A percentile compares a stretch with the other conserved stretches of the same genome.
phyloP scores from a whole-genome alignment of 2,329 filamentous ascomycete genomes.

The Epicoccum sorghinum region DNA sequence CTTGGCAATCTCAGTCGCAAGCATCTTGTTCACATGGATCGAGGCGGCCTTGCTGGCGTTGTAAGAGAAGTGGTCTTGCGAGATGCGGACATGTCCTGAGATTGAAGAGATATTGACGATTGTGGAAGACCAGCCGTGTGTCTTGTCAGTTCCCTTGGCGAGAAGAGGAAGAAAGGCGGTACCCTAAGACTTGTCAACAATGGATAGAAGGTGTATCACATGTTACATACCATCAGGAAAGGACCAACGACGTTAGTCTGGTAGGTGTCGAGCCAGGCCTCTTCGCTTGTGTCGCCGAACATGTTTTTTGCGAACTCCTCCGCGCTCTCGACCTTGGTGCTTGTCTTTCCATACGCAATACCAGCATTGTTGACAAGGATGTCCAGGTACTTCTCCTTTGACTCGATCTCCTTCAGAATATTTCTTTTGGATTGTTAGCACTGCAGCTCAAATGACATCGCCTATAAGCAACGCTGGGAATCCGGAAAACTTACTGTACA shows the following conservation, averaged over 20 bases:
- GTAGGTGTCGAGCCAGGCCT: conserved; percentile 55
- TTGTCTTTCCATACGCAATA: conserved; percentile 48
- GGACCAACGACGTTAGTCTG: conserved; percentile 56
- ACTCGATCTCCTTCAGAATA: conserved; percentile 52
- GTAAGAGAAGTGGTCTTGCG: conserved; percentile 56
- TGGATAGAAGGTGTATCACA: not conserved
- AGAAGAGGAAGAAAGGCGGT: conserved; percentile 55
- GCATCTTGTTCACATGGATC: conserved; percentile 62
- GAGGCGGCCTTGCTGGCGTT: conserved; percentile 58
- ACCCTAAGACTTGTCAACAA: conserved; percentile 20
- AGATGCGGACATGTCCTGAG: conserved; percentile 53
- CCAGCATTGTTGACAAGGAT: conserved; percentile 58
- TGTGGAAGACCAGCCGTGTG: conserved; percentile 51
- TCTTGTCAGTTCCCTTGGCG: conserved; percentile 50
- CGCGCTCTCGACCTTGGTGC: conserved; percentile 48
- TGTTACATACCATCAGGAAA: conserved; percentile 48
- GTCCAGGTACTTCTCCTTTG: conserved; percentile 53
- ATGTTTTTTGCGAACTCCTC: conserved; percentile 53
- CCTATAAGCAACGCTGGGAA: no score
- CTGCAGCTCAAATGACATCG: not conserved
- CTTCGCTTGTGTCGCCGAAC: conserved; percentile 52
- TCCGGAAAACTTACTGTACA: conserved; percentile 39
- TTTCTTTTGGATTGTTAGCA: conserved; percentile 28
- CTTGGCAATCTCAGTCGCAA: conserved; percentile 60
- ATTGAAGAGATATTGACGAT: conserved; percentile 57